phyloP scores from a whole-genome alignment of 352 stramenopile species.

The Thalassiosira sp. region DNA sequence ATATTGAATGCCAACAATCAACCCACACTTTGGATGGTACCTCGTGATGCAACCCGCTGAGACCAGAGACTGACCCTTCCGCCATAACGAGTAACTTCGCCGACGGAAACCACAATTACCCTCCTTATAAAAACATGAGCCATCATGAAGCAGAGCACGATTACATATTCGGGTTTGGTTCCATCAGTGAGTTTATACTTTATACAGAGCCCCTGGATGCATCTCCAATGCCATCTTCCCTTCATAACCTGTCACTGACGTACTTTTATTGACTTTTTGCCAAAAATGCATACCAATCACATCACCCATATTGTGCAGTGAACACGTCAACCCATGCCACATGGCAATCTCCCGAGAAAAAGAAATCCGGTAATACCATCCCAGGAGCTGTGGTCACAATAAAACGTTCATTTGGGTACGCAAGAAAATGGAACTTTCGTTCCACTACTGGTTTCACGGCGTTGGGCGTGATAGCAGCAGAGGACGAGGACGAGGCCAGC shows the following conservation, averaged over 20 bases:
- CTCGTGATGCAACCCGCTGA: too few relatives aligned
- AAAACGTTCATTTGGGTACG: constrained; percentile 58
- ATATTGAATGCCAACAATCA: too few relatives aligned
- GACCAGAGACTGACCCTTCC: too few relatives aligned
- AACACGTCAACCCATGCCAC: constrained; percentile 67
- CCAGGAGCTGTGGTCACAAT: constrained; percentile 45
- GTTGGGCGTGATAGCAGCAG: constrained; percentile 40
- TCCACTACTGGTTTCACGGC: constrained; percentile 71
- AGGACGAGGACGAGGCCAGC: constrained; percentile 9
- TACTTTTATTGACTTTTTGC: constrained; percentile 2
- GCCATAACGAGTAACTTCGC: too few relatives aligned
- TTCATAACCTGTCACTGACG: background rate
- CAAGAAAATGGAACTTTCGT: constrained; percentile 70
- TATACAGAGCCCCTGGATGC: too few relatives aligned
- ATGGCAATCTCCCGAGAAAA: constrained; percentile 41
- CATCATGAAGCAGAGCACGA: too few relatives aligned
- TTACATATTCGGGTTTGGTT: constrained; percentile 76
- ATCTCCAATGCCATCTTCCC: too few relatives aligned
- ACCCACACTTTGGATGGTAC: too few relatives aligned
- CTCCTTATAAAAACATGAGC: too few relatives aligned
- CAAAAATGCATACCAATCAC: too few relatives aligned
- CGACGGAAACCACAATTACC: too few relatives aligned
- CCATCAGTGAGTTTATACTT: constrained; percentile 47
- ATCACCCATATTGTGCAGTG: constrained; percentile 23
- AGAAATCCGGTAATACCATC: background rate